phyloP scores from a whole-genome alignment of 352 stramenopile genomes.

The Bremia lactucae region DNA sequence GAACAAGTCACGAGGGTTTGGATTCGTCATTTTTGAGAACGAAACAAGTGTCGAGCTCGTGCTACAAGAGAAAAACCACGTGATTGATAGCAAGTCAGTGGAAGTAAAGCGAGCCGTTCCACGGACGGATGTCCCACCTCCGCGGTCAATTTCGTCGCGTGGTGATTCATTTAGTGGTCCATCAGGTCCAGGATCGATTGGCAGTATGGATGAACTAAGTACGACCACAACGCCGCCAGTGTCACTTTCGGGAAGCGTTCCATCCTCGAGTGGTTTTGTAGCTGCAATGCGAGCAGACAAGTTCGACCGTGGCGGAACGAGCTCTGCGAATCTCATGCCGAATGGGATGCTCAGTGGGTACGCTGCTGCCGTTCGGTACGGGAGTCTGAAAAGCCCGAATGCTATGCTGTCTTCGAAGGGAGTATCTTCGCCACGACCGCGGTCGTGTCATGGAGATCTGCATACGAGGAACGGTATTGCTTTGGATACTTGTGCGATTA shows the following conservation, averaged over 20 bases:
- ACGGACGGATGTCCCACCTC: constrained; percentile 66
- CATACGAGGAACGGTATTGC: constrained; percentile 24
- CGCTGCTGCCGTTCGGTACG: constrained; percentile 70
- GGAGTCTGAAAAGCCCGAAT: constrained; percentile 33
- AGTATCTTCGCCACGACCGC: constrained; percentile 17
- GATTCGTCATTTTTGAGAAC: constrained; percentile 90
- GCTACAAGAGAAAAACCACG: constrained; percentile 79
- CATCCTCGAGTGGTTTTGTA: constrained; percentile 20
- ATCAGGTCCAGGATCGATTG: constrained; percentile 54
- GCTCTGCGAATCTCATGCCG: constrained; percentile 25
- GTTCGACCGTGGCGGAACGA: constrained; percentile 13
- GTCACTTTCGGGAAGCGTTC: constrained; percentile 45
- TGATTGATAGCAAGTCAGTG: constrained; percentile 88
- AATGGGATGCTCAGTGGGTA: constrained; percentile 64
- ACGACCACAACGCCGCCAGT: constrained; percentile 44
- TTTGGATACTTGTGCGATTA: constrained; percentile 24
- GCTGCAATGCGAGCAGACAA: constrained; percentile 26
- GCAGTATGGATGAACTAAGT: constrained; percentile 58
- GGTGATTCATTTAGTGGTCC: constrained; percentile 72
- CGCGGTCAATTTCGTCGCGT: constrained; percentile 61
- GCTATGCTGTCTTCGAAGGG: constrained; percentile 22
- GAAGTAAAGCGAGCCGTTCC: constrained; percentile 83
- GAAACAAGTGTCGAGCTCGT: constrained; percentile 81
- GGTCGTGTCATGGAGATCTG: constrained; percentile 22
- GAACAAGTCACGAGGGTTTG: constrained; percentile 90